Base-by-base conservation (phyloP, 1,139 yeast species). In the Yamadazyma trypodendri region DNA sequence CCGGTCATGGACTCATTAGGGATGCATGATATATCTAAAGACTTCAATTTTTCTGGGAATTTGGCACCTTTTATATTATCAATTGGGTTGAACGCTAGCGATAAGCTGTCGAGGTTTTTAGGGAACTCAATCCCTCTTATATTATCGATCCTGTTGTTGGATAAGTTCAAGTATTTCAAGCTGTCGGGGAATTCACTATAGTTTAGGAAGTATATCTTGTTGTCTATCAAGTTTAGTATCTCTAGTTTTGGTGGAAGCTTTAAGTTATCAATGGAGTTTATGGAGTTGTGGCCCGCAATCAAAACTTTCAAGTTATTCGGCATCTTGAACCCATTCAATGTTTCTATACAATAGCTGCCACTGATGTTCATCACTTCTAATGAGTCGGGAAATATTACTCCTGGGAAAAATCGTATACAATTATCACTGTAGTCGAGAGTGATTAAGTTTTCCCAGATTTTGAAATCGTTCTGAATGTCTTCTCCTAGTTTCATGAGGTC, bases 1-100 rank as follows among this genome's bases (percentile, higher is more conserved):
- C 76, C 74, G 0, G 75, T 63, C 77, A 71, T 70, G 5, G 74
- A 63, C 42, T 71, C 77, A 45, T 69, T 71, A 3, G 77, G 76
- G 11, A 70, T 62, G 42, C 67, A 64, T 3, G 75, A 67, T 5
- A 68, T 46, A 41, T 71, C 76, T 43, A 71, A 55, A 41, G 57
- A 58, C 32, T 53, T 54, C 32, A 71, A 48, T 12, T 51, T 43
- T 17, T 68, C 75, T 3, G 76, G 76, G 36, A 71, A 69, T 38
- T 59, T 63, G 12, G 58, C 65, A 8, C 75, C 74, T 43, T 68
- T 65, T 21, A 71, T 57, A 35, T 64, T 64, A 39, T 71, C 77
- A 13, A 71, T 68, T 1, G 77, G 76, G 45, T 71, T 71, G 35
- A 56, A 54, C 0, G 73, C 59, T 22, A 71, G 42, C 20, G 64